Base-by-base conservation (phyloP, 2,329 filamentous ascomycete genomes). In the Fusarium scirpi region DNA sequence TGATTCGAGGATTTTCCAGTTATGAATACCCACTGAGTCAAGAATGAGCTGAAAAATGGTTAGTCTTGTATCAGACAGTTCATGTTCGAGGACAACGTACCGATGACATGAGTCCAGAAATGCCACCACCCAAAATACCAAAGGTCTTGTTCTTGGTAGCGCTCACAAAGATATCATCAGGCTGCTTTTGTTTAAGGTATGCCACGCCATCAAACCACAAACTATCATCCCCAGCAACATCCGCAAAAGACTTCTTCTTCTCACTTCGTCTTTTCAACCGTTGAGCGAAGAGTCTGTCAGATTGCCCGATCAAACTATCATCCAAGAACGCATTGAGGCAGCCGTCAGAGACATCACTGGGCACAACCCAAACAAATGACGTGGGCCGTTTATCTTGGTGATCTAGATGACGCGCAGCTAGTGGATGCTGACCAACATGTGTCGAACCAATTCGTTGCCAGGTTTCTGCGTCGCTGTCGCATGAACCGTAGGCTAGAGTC, bases 1-100 rank as follows among this genome's bases (percentile, higher is more conserved):
- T 0, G 83, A 82, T 67, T 85, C 83, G 5, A 82, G 72, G 1
- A 85, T 81, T 47, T 83, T 80, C 82, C 82, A 82, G 53, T 84
- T 80, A 16, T 80, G 79, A 16, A 85, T 77, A 1, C 82, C 82
- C 5, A 83, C 80, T 9, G 81, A 82, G 25, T 82, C 79, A 5
- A 84, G 80, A 16, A 84, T 76, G 13, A 82, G 70, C 56, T 76
- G 22, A 20, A 4, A 20, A 43, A 15, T 2, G 1, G 15, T 67
- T 1, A 30, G n/a, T 13, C 2, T 38, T 3, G 1, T 6, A 2
- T 15, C n/a, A 0, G 3, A 5, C 13, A 1, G 0, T 1, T 20
- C 4, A 3, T 3, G 0, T 4, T 3, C 1, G 3, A 1, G 4
- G 9, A 4, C 1, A 2, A 60, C 34, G 16, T 6, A 65, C 62